Percentiles rank a stretch among this genome's conserved stretches.
These are phyloP conservation scores for Penicillium sp. DNA, from an alignment of 2,329 filamentous ascomycete species.

Conservation along the genomic window DNA sequence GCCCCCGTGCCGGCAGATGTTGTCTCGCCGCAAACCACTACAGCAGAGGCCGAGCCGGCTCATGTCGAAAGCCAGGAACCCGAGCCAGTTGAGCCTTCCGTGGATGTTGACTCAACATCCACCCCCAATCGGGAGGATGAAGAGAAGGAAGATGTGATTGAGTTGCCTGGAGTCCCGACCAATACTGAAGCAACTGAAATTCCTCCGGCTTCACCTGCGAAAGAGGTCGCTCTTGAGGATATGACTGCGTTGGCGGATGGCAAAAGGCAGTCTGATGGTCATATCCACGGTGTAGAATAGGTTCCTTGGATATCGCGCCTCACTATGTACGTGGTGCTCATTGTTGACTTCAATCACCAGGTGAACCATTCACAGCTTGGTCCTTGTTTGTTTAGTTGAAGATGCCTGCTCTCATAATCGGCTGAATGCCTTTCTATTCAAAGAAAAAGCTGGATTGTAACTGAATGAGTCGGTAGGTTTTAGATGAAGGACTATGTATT, in stretches of 20 bases:
- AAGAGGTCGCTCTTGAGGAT: slow-evolving; percentile 26
- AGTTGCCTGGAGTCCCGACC: not conserved
- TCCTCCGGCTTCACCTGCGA: slow-evolving; percentile 2
- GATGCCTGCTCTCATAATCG: not conserved
- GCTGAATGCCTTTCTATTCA: too few relatives aligned
- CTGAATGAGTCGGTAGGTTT: too few relatives aligned
- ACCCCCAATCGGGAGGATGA: not conserved
- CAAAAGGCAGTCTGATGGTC: slow-evolving; percentile 29
- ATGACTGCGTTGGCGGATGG: slow-evolving; percentile 27
- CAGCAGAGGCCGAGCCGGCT: slow-evolving; percentile 5
- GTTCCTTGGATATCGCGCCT: not conserved
- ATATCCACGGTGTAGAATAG: slow-evolving; percentile 9
- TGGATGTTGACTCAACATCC: not conserved
- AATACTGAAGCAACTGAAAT: slow-evolving; percentile 8
- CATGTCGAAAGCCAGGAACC: not conserved
- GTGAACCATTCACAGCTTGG: not conserved
- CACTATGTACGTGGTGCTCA: not conserved
- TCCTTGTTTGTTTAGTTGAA: not conserved
- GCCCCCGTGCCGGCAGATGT: slow-evolving; percentile 1
- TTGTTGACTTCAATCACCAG: not conserved
- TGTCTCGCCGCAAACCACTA: slow-evolving; percentile 4
- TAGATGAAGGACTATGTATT: too few relatives aligned
- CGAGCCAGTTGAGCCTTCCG: not conserved
- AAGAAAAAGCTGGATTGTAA: too few relatives aligned
- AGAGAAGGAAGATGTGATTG: slow-evolving; percentile 1